Base-by-base conservation (phyloP, 768 basidiomycete species). In the Lactarius sp. region DNA sequence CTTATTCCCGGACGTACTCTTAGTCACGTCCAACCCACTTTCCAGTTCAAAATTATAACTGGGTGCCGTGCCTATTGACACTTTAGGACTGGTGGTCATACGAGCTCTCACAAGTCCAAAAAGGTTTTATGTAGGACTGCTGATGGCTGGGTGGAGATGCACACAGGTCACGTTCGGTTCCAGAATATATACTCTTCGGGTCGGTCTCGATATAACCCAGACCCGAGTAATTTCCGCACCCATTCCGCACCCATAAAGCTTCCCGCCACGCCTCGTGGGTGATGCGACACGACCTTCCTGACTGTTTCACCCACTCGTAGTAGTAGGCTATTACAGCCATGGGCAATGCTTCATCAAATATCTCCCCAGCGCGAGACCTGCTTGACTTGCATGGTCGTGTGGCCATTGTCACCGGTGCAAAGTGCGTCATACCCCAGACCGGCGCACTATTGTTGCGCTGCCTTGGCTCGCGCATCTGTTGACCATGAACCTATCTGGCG, bases 331-430 rank as follows among this genome's bases (percentile, higher is more conserved):
- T 49, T 12, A 49, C 12, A 27, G 22, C 18, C 7, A 66, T 66
- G 65, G 65, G 65, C 36, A 59, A 39, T 31, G 51, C 65, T 42
- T 16, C 33, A 20, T 64, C 65, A 18, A 50, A 31, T 33, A 64
- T 73, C 50, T 66, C 75, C 57, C 71, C 75, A 1, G 72, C 71
- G 20, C 71, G 68, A 16, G 81, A 83, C 59, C 73, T 82, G 16
- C 74, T 76, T n/a, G 77, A 82, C 69, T 72, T 82, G 4, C 73
- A 70, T 0, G 80, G 79, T 20, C 80, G 78, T 62, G 78, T 81
- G 2, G 78, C 74, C 1, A 68, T 84, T 20, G 79, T 83, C 36
- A 81, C 80, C 0, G 83, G 83, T 12, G 81, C 80, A 59, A 80
- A 77, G 79, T 79, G 52, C 54, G 76, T 72, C 16, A 27, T 54